A percentile compares a stretch with the other conserved stretches of the same genome.
These are phyloP conservation scores for Solanum lignicaule DNA, from an alignment of 257 asterid genomes.

Conservation along the genomic window DNA sequence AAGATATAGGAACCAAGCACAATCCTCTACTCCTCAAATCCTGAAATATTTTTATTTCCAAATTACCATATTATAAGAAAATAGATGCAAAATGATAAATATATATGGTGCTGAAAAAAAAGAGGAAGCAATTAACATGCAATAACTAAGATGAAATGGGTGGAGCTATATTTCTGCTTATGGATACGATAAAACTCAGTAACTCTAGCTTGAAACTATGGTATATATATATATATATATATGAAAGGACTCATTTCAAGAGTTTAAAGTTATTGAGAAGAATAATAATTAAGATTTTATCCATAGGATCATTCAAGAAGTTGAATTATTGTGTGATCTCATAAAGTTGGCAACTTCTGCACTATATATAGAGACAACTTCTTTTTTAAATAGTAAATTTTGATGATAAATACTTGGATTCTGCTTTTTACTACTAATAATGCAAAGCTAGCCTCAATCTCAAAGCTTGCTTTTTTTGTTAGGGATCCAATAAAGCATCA, in stretches of 20 bases:
- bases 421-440: neutral
- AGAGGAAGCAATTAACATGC: neutral
- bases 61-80: neutral
- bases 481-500: constrained; percentile 54
- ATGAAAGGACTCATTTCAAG: neutral
- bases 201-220: neutral
- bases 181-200: neutral
- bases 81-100: neutral
- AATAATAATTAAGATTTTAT: neutral
- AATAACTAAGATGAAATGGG: neutral
- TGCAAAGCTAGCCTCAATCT: neutral
- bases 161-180: neutral
- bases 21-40: constrained; percentile 78
- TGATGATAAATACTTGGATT: neutral
- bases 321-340: neutral
- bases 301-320: neutral
- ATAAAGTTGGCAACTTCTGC: neutral
- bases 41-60: constrained; percentile 9
- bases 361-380: neutral
- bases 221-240: neutral
- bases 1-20: constrained; percentile 74
- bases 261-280: neutral
- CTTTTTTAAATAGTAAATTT: neutral
- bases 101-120: neutral
- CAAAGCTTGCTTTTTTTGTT: constrained; percentile 13